Base-by-base conservation (phyloP, 345 rosid genomes). In the Hibiscus trionum region DNA sequence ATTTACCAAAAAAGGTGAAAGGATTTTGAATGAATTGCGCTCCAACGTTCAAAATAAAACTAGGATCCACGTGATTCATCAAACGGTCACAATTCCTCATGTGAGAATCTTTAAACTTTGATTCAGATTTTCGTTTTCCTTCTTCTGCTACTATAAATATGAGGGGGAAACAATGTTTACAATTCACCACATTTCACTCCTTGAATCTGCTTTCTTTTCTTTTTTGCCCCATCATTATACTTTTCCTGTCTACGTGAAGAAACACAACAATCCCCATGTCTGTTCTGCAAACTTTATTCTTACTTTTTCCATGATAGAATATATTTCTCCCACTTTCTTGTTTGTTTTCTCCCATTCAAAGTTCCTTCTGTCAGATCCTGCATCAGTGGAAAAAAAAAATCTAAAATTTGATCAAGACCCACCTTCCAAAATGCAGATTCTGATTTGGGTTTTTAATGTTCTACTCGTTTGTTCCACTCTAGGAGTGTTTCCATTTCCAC, bases 171-270 rank as follows among this genome's bases (percentile, higher is more conserved):
- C 70, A 63, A 53, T 7, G 50, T 49, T 50, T 53, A 66, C 66
- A 44, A 55, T 72, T 69, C 47, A 11, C 47, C 21, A 42, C 69
- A 63, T 35, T 61, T 76, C 74, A 62, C 64, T 63, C 77, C 61
- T 49, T 63, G 29, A 46, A 10, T 72, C 59, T 29, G 47, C 60
- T 29, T 64, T 79, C 14, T 44, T 44, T 44, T 11, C 47, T 44
- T 39, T 39, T 8, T 8, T 1, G 4, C 12, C 12, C 3, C 91
- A 90, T 92, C 84, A 88, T 86, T 74, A 79, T 72, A 77, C 86
- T 94, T 39, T 87, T 90, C 87, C 75, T 86, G 82, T 87, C 88
- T 82, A 87, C 85, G 90, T 78, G 88, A 82, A 85, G 81, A 35
- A 79, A 56, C 21, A 57, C 77, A 70, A 80, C 35, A 75, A 64